Percentiles rank a stretch among this genome's conserved stretches.
These are phyloP conservation scores for Penicillium sp. DNA, from an alignment of 2,329 filamentous ascomycete species.

Conservation along the genomic window DNA sequence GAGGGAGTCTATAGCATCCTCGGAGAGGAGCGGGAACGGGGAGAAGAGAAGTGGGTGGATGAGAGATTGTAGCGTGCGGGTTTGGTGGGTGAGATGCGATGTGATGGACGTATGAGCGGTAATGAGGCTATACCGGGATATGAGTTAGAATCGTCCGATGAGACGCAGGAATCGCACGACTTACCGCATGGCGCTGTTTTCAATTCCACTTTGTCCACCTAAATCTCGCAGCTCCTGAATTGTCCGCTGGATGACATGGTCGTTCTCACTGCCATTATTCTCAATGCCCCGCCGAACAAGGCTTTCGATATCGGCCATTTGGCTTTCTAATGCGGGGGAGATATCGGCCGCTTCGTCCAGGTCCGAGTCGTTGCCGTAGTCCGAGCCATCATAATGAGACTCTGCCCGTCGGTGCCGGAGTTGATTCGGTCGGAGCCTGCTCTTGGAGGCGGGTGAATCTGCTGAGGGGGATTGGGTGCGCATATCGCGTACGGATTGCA, in stretches of 20 bases:
- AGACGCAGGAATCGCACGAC: conserved; percentile 22
- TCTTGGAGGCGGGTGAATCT: conserved; percentile 37
- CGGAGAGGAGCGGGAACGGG: conserved; percentile 56
- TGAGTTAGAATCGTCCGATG: not conserved
- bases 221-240: conserved; percentile 58
- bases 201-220: conserved; percentile 59
- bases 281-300: conserved; percentile 58
- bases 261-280: conserved; percentile 55
- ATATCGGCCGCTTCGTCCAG: conserved; percentile 57
- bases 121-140: conserved; percentile 51
- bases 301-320: conserved; percentile 61
- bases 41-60: conserved; percentile 64
- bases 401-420: conserved; percentile 44
- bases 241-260: conserved; percentile 58
- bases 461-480: conserved; percentile 31
- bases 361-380: conserved; percentile 62
- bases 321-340: conserved; percentile 58
- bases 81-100: conserved; percentile 65
- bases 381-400: conserved; percentile 61
- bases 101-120: conserved; percentile 63
- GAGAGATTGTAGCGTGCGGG: conserved; percentile 62
- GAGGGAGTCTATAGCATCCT: conserved; percentile 60
- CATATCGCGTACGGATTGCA: conserved; percentile 32
- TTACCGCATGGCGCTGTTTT: conserved; percentile 61
- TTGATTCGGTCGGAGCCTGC: conserved; percentile 42